Base-by-base conservation (phyloP, 164 flowering plant genomes). In the Tinospora cordifolia region DNA sequence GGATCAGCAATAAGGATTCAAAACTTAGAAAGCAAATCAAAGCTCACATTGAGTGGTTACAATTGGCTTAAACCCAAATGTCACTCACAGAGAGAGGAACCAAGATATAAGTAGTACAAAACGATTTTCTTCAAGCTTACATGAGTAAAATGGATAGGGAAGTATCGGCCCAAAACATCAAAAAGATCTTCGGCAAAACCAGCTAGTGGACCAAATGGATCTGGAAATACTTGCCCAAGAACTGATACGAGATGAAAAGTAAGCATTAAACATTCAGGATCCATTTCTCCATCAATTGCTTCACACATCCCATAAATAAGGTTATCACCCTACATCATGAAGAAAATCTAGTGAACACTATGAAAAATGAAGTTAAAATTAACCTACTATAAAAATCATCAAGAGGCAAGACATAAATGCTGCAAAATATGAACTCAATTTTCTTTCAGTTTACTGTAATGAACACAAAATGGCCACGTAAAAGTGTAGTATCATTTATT, bases 131-230 rank as follows among this genome's bases (percentile, higher is more conserved):
- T 36, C 40, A 15, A 68, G 63, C 95, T 85, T 84, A 94, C 99
- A 85, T 92, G 99, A 57, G 98, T 94, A 77, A 87, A 94, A 84
- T 92, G 96, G 73, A 94, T 82, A 30, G 99, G 99, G 75, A 92
- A 94, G 81, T 94, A 94, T 74, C 88, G 74, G 12, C 91, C 85
- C 80, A 94, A 74, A 71, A 87, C 78, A 6, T 87, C 94, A 79
- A 89, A 92, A 75, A 90, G 80, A 19, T 88, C 96, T 70, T 73
- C 85, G 19, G 91, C 86, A 84, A 65, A 79, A 76, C 71, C 79
- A 67, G 87, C 86, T 44, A 90, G 70, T 46, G 88, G 83, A 40
- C 88, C 92, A 74, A 74, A 77, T 19, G 91, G 84, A 80, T 86
- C 91, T 68, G 92, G 90, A 81, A 83, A 90, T 40, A 88, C 12